phyloP scores from a whole-genome alignment of 805 yeast genomes.

The Kodamaea nitidulidarum region DNA sequence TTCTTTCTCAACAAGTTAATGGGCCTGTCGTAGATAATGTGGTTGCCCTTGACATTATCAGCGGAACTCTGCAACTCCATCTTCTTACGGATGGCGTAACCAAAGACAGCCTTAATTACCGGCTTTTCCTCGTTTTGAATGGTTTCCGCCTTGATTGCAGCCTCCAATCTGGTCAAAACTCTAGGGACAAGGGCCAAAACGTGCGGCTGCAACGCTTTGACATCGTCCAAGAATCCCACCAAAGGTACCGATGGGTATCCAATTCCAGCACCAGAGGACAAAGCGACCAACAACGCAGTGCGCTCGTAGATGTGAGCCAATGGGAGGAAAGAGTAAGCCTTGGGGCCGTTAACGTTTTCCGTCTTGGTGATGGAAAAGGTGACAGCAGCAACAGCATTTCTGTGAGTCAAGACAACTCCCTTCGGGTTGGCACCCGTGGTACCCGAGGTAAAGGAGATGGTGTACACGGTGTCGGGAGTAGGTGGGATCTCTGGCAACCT shows the following conservation, averaged over 20 bases:
- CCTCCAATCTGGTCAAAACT: slow-evolving; percentile 37
- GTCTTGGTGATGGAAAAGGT: slow-evolving; percentile 11
- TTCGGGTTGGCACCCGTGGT: slow-evolving; percentile 74
- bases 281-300: slow-evolving; percentile 12
- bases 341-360: slow-evolving; percentile 9
- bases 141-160: slow-evolving; percentile 50
- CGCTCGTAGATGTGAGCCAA: slow-evolving; percentile 25
- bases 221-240: slow-evolving; percentile 27
- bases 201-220: slow-evolving; percentile 25
- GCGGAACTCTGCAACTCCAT: slow-evolving; percentile 17
- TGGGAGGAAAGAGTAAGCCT: slow-evolving; percentile 21
- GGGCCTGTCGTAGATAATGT: slow-evolving; percentile 30
- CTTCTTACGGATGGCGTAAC: slow-evolving; percentile 27
- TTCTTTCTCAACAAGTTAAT: slow-evolving; percentile 26
- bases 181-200: slow-evolving; percentile 31
- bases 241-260: slow-evolving; percentile 32
- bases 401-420: slow-evolving; percentile 56
- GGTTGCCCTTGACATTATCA: slow-evolving; percentile 24
- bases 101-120: slow-evolving; percentile 24
- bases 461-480: slow-evolving; percentile 30
- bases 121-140: slow-evolving; percentile 31
- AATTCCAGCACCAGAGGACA: slow-evolving; percentile 16
- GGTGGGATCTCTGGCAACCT: slow-evolving; percentile 27
- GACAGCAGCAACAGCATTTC: slow-evolving; percentile 17
- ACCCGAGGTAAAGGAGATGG: slow-evolving; percentile 49